These are phyloP conservation scores for Rhododendron kiyosumense DNA, from an alignment of 148 eudicot species.

Conservation along the genomic window DNA sequence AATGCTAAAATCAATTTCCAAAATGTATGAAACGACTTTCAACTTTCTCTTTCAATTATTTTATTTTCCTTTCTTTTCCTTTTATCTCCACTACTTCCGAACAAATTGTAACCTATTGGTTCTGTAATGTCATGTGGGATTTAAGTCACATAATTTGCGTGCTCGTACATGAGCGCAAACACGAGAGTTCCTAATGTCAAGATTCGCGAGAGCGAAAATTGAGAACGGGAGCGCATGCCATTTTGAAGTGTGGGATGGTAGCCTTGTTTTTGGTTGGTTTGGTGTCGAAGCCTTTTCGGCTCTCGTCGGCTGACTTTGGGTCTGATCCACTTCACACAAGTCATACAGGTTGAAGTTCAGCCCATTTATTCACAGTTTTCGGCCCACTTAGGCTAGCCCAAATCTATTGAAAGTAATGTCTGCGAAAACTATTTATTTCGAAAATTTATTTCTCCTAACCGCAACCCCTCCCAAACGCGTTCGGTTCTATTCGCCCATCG, in stretches of 20 bases:
- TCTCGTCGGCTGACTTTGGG: not conserved
- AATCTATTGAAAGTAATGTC: not conserved
- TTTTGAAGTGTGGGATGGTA: not conserved
- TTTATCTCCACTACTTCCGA: not conserved
- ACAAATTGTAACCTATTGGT: not conserved
- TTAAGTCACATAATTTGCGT: too few relatives aligned
- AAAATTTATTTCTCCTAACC: not conserved
- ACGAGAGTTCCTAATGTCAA: too few relatives aligned
- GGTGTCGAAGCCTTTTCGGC: not conserved
- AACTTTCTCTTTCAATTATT: not conserved
- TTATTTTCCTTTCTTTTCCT: too few relatives aligned
- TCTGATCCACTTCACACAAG: not conserved
- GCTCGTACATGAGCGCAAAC: too few relatives aligned
- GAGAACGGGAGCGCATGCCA: too few relatives aligned
- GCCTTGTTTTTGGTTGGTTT: not conserved
- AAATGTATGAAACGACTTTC: too few relatives aligned
- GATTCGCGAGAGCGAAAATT: too few relatives aligned
- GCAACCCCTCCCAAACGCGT: not conserved
- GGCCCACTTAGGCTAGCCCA: not conserved
- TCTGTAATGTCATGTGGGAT: not conserved
- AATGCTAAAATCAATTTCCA: too few relatives aligned
- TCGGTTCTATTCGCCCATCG: too few relatives aligned
- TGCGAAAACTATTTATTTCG: not conserved
- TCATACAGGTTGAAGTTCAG: not conserved
- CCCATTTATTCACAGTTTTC: not conserved